Percentiles rank a stretch among this genome's conserved stretches.
Conservation (phyloP, 2,329 filamentous ascomycete species). For the Celoporthe dispersa region DNA sequence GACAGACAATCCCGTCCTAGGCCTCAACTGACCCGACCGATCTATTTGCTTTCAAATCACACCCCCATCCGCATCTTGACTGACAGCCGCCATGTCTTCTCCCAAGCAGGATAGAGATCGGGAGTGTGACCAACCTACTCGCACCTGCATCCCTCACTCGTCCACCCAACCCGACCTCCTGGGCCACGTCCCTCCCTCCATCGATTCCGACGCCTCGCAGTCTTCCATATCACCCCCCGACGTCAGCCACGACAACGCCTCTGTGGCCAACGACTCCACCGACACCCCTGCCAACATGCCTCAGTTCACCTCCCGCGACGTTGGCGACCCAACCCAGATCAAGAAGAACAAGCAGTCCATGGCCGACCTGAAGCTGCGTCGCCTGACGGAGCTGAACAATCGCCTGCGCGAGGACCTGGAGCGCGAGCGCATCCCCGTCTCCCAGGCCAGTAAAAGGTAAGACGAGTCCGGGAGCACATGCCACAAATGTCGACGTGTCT, state of each 20-base stretch:
- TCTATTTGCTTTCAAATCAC: slow-evolving; percentile 10
- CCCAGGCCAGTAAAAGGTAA: slow-evolving; percentile 87
- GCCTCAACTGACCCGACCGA: slow-evolving; percentile 4
- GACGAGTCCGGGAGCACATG: slow-evolving; percentile 36
- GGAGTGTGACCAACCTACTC: slow-evolving; percentile 16
- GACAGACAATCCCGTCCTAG: background rate
- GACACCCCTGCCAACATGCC: slow-evolving; percentile 54
- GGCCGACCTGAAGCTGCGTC: slow-evolving; percentile 95
- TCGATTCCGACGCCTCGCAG: slow-evolving; percentile 26
- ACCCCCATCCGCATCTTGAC: slow-evolving; percentile 10
- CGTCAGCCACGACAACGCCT: slow-evolving; percentile 38
- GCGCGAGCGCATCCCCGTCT: slow-evolving; percentile 92
- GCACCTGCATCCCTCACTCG: slow-evolving; percentile 20
- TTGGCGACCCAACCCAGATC: slow-evolving; percentile 69
- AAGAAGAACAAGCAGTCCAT: slow-evolving; percentile 99
- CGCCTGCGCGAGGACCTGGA: slow-evolving; percentile 95
- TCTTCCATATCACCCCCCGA: slow-evolving; percentile 29
- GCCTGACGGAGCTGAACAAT: slow-evolving; percentile 95
- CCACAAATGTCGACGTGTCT: slow-evolving; percentile 1
- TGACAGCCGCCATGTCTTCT: slow-evolving; percentile 26
- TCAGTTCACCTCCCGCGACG: slow-evolving; percentile 69
- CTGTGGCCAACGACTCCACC: slow-evolving; percentile 31
- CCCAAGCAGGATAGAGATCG: slow-evolving; percentile 24
- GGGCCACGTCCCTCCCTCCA: slow-evolving; percentile 16
- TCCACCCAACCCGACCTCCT: slow-evolving; percentile 25